Conservation (phyloP, 2,329 filamentous ascomycete species). For the Mollisia scopiformis region DNA sequence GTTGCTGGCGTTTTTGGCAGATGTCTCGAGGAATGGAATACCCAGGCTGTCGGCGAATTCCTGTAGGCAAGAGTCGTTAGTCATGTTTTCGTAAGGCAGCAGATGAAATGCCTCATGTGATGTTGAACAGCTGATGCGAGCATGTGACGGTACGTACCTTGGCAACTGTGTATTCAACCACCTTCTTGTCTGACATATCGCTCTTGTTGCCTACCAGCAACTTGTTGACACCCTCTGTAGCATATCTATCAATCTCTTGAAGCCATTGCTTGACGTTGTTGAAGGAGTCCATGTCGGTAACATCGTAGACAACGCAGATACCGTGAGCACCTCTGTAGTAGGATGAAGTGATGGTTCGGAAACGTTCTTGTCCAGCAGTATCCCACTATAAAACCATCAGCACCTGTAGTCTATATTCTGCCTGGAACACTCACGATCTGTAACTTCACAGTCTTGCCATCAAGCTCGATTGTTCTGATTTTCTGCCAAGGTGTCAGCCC, state of each 20-base stretch:
- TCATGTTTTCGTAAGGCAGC: constrained; percentile 5
- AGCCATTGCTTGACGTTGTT: constrained; percentile 99
- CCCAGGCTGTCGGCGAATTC: constrained; percentile 98
- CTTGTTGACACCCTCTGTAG: constrained; percentile 99
- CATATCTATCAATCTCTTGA: constrained; percentile 98
- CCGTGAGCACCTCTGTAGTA: constrained; percentile 99
- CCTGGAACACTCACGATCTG: constrained; percentile 77
- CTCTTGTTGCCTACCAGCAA: constrained; percentile 99
- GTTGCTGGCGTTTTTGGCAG: constrained; percentile 98
- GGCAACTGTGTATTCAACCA: constrained; percentile 98
- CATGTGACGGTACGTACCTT: constrained; percentile 69
- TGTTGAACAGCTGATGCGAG: constrained; percentile 26
- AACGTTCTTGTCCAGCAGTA: constrained; percentile 97
- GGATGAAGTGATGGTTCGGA: constrained; percentile 99
- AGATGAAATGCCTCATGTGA: constrained; percentile 21
- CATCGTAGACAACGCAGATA: constrained; percentile 99
- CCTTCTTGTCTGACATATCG: constrained; percentile 99
- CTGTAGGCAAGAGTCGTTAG: constrained; percentile 49
- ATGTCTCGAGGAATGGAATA: constrained; percentile 99
- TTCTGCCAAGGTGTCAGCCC: constrained; percentile 64
- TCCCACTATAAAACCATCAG: constrained; percentile 75
- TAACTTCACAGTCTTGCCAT: constrained; percentile 99
- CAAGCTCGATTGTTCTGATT: constrained; percentile 99
- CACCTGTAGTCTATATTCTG: constrained; percentile 4
- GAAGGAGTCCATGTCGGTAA: constrained; percentile 99